These are phyloP conservation scores for Solanum rostratum DNA, from an alignment of 257 asterid genomes.

Conservation along the genomic window DNA sequence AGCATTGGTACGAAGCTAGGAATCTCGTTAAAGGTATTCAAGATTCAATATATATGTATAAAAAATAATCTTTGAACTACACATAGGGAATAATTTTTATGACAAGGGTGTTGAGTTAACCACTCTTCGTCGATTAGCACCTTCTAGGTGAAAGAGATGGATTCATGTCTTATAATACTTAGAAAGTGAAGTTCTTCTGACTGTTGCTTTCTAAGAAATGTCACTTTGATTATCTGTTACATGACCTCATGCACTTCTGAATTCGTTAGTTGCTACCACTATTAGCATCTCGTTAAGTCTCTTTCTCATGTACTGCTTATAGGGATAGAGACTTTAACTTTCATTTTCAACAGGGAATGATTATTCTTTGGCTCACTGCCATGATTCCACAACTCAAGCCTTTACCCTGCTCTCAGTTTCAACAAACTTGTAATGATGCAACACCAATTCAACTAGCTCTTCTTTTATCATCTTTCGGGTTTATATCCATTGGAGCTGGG, in stretches of 20 bases:
- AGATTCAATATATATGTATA: background rate
- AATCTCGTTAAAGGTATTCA: background rate
- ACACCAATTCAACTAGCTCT: background rate
- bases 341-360: constrained; percentile 1
- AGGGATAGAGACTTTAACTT: too few relatives aligned
- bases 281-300: too few relatives aligned
- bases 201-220: background rate
- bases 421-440: background rate
- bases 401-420: background rate
- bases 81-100: background rate
- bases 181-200: background rate
- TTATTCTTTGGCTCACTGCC: constrained; percentile 12
- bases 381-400: background rate
- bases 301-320: too few relatives aligned
- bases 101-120: background rate
- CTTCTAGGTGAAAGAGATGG: background rate
- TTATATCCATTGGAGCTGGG: constrained; percentile 7
- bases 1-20: too few relatives aligned
- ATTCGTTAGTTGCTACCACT: too few relatives aligned
- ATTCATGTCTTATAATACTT: background rate
- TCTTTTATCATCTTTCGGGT: background rate
- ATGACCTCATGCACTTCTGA: too few relatives aligned
- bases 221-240: background rate
- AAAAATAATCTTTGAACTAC: background rate
- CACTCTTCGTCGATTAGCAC: background rate